Base-by-base conservation (phyloP, 1,284 basidiomycete genomes). In the Microbotryum violaceum region DNA sequence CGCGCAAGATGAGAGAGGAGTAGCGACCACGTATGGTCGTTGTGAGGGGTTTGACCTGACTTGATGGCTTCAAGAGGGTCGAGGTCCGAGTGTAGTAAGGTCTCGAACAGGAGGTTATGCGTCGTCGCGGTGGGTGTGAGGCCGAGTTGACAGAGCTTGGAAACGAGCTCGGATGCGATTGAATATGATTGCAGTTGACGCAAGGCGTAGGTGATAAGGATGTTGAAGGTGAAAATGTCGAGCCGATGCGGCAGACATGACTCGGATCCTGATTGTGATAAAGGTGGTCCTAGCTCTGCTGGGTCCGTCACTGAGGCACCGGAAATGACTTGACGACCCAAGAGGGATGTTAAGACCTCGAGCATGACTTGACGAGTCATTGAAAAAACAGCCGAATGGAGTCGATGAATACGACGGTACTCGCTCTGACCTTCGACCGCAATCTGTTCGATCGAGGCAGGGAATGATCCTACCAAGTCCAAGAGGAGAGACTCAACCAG, bases 151-250 rank as follows among this genome's bases (percentile, higher is more conserved):
- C 23, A 16, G 51, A 66, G 58, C 4, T 52, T 54, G 21, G 57
- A 52, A 47, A 66, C 44, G n/a, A 68, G 23, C 10, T 56, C 53
- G 8, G 55, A 23, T 9, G 60, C 67, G 21, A 68, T 56, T 16
- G 57, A 56, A 25, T 60, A 57, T 7, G 64, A 60, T 46, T 63
- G 48, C 21, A 64, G 33, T 20, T 62, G 61, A 33, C 46, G 51
- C 7, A 62, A 54, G 21, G 62, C 42, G 54, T 62, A 64, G 14
- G 53, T 31, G 56, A 68, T 56, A 47, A 68, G 57, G 14, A 55
- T 53, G 51, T 66, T 66, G 60, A 49, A 64, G 33, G 59, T 57
- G 47, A 14, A 31, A 6, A 42, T 2, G 14, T 44, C 31, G 52
- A 64, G 58, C 1, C 56, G 46, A 5, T 53, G 49, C n/a, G 46